phyloP scores from a whole-genome alignment of 495 filamentous ascomycete genomes.

The Daldinia vernicosa region DNA sequence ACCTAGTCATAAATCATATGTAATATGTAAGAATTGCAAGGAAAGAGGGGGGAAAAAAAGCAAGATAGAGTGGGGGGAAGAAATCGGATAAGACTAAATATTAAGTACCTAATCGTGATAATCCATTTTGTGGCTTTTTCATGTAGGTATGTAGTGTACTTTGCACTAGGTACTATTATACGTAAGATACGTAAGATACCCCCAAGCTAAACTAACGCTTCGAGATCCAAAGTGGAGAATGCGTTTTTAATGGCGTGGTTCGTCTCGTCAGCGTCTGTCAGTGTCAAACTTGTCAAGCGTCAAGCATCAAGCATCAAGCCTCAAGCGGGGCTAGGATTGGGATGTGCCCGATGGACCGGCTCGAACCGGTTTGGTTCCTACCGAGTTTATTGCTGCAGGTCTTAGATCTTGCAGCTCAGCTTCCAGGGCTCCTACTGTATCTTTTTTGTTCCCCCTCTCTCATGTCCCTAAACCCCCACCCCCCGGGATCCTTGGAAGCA shows the following conservation, averaged over 20 bases:
- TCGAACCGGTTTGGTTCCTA: constrained; percentile 36
- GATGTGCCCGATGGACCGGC: constrained; percentile 24
- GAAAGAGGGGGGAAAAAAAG: not conserved
- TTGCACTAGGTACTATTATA: no score
- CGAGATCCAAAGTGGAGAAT: constrained; percentile 19
- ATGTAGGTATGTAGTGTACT: no score
- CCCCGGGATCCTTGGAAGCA: constrained; percentile 21
- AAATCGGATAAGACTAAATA: not conserved
- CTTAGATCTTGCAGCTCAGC: constrained; percentile 43
- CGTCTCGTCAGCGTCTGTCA: not conserved
- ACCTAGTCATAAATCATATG: no score
- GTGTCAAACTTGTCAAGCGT: constrained; percentile 3
- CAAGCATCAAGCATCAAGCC: not conserved
- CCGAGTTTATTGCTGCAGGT: constrained; percentile 25
- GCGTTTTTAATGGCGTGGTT: constrained; percentile 10
- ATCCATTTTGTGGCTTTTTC: no score
- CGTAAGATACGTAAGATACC: constrained; percentile 13
- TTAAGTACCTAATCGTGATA: no score
- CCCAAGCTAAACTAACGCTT: not conserved
- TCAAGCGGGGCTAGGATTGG: constrained; percentile 17
- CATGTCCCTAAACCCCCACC: constrained; percentile 5
- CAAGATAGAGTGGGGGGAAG: not conserved
- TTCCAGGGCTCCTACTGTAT: constrained; percentile 14
- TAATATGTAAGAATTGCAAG: not conserved
- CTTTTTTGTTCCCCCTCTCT: constrained; percentile 1